Conservation (phyloP, 2,329 filamentous ascomycete species). For the Plenodomus tracheiphilus region DNA sequence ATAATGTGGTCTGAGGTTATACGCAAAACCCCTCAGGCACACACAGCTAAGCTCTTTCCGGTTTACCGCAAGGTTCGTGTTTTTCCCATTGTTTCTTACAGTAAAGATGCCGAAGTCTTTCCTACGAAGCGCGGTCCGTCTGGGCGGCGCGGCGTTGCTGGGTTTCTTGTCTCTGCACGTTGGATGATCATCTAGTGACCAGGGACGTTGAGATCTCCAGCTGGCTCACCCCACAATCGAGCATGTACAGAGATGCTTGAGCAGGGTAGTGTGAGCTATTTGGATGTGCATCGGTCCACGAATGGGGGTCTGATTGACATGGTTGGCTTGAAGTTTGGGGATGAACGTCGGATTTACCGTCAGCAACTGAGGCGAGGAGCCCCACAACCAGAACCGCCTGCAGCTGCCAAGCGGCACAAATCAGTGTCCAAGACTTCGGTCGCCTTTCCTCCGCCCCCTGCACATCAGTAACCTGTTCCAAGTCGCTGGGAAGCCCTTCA, state of each 20-base stretch:
- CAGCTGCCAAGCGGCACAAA: not conserved
- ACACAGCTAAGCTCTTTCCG: not conserved
- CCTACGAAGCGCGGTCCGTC: not conserved
- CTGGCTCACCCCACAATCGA: not conserved
- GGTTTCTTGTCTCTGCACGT: not conserved
- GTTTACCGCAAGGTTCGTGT: not conserved
- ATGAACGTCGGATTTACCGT: not conserved
- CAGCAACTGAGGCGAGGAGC: not conserved
- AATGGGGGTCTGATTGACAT: not conserved
- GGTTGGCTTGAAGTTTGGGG: not conserved
- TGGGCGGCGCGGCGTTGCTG: not conserved
- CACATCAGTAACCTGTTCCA: not conserved
- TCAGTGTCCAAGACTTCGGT: not conserved
- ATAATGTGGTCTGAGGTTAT: not conserved
- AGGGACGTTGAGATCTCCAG: not conserved
- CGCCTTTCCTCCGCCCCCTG: not conserved
- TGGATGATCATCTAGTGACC: not conserved
- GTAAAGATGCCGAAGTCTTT: not conserved
- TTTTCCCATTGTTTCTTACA: not conserved
- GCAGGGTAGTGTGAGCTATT: not conserved
- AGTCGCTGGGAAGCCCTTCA: not conserved
- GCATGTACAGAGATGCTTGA: not conserved
- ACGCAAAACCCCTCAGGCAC: not conserved
- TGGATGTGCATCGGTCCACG: not conserved
- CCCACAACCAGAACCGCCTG: not conserved